A percentile compares a stretch with the other conserved stretches of the same genome.
These are phyloP conservation scores for Trichosporon faecale DNA, from an alignment of 1,284 basidiomycete species.

Conservation along the genomic window DNA sequence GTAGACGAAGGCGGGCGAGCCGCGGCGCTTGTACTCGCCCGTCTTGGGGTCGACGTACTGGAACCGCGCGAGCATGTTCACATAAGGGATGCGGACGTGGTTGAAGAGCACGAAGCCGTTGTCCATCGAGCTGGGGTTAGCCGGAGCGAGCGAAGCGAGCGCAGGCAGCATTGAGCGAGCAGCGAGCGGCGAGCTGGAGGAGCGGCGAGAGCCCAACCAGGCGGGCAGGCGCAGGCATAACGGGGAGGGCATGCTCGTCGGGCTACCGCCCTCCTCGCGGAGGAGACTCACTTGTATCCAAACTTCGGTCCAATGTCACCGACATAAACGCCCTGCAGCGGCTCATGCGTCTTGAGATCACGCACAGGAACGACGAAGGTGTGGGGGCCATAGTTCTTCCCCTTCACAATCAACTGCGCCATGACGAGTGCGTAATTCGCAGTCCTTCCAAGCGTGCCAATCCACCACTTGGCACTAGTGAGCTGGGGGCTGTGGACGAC, in stretches of 20 bases:
- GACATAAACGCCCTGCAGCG: slow-evolving; percentile 57
- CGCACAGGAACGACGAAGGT: slow-evolving; percentile 59
- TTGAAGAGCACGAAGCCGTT: slow-evolving; percentile 57
- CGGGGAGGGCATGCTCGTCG: neutral
- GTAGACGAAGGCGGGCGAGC: slow-evolving; percentile 58
- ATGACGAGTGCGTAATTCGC: slow-evolving; percentile 60
- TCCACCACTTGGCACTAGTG: slow-evolving; percentile 58
- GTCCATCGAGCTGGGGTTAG: slow-evolving; percentile 47
- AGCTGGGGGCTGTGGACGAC: slow-evolving; percentile 58
- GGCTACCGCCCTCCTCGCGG: neutral
- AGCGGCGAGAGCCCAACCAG: too few species aligned
- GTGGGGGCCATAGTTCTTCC: slow-evolving; percentile 58
- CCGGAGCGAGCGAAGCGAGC: neutral
- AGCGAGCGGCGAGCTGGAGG: too few species aligned
- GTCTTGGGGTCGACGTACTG: slow-evolving; percentile 55
- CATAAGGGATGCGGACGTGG: slow-evolving; percentile 58
- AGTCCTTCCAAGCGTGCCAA: slow-evolving; percentile 59
- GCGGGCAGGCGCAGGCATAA: too few species aligned
- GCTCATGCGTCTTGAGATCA: slow-evolving; percentile 55
- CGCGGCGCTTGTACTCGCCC: slow-evolving; percentile 51
- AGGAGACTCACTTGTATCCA: slow-evolving; percentile 54
- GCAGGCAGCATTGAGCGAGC: too few species aligned
- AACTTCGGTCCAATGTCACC: slow-evolving; percentile 61
- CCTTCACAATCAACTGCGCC: slow-evolving; percentile 58
- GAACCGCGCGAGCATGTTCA: slow-evolving; percentile 61